Percentiles rank a stretch among this genome's conserved stretches.
These are phyloP conservation scores for Megacollybia marginata DNA, from an alignment of 768 basidiomycete species.

Conservation along the genomic window DNA sequence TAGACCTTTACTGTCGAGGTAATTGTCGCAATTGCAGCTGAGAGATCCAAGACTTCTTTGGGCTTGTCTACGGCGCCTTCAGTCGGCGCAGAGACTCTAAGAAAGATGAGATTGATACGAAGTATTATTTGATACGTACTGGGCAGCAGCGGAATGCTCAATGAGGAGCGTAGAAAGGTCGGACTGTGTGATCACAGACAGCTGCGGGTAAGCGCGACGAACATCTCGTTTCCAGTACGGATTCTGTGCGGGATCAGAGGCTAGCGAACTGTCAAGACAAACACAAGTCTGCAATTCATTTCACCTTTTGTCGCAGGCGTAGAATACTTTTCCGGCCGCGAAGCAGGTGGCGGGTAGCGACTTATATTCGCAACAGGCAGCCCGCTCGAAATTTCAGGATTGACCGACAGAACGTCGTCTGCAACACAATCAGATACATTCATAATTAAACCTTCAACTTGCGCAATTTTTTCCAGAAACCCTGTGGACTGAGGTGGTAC, in stretches of 20 bases:
- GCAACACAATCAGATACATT: constrained; percentile 6
- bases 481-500: constrained; percentile 83
- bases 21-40: constrained; percentile 65
- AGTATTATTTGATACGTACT: constrained; percentile 39
- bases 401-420: constrained; percentile 82
- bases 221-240: constrained; percentile 97
- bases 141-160: constrained; percentile 58
- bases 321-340: constrained; percentile 77
- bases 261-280: constrained; percentile 23
- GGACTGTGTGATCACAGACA: constrained; percentile 80
- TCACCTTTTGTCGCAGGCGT: constrained; percentile 86
- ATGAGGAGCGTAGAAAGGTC: constrained; percentile 77
- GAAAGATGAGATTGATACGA: constrained; percentile 2
- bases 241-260: constrained; percentile 82
- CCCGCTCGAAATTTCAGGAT: constrained; percentile 88
- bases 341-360: constrained; percentile 84
- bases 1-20: constrained; percentile 51
- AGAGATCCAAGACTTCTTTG: constrained; percentile 47
- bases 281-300: neutral
- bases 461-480: constrained; percentile 98
- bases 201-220: constrained; percentile 85
- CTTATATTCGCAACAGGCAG: constrained; percentile 68
- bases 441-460: constrained; percentile 21
- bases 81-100: constrained; percentile 49
- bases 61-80: constrained; percentile 20